Conservation (phyloP, 345 rosid species). For the Camelina hispida region DNA sequence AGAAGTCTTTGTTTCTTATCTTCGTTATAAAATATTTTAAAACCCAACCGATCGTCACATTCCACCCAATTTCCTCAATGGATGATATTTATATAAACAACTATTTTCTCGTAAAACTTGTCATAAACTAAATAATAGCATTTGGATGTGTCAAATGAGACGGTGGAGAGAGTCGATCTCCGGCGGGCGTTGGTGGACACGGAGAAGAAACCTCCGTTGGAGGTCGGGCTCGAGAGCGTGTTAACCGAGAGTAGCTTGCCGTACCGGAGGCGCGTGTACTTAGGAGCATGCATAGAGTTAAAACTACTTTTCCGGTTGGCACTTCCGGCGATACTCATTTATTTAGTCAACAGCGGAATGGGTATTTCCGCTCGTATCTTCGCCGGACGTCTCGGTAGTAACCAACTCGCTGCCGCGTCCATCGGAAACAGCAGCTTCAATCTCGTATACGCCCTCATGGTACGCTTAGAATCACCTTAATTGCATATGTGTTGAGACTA, state of each 20-base stretch:
- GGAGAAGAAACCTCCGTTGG: not conserved
- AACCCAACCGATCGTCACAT: not conserved
- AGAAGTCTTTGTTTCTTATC: not conserved
- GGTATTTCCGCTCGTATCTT: slow-evolving; percentile 54
- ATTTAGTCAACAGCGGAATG: slow-evolving; percentile 54
- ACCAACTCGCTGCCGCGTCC: slow-evolving; percentile 62
- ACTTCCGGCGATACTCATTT: slow-evolving; percentile 62
- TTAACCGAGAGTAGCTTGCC: slow-evolving; percentile 44
- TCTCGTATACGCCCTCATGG: slow-evolving; percentile 59
- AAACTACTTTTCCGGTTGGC: slow-evolving; percentile 53
- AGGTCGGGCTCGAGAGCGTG: slow-evolving; percentile 53
- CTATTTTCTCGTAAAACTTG: not conserved
- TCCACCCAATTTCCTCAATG: not conserved
- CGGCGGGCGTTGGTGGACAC: slow-evolving; percentile 19
- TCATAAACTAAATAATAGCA: not conserved
- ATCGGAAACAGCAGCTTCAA: slow-evolving; percentile 59
- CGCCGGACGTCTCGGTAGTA: slow-evolving; percentile 58
- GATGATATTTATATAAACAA: not conserved
- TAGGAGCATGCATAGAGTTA: slow-evolving; percentile 55
- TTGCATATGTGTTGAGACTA: not conserved
- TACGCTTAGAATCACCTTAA: slow-evolving; percentile 8
- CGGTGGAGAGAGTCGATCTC: slow-evolving; percentile 18
- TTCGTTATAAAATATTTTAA: slow-evolving; percentile 3
- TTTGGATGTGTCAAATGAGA: slow-evolving; percentile 10
- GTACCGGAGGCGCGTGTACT: slow-evolving; percentile 38